Evolutionary conservation across 176 grass and related monocot species (phyloP).

Genomic region (sorghum (Sorghum bicolor)): Sorghum_bicolor_NCBIv3 NC_012875.2:38191001-38191500

Average conservation of each 20-base stretch:
- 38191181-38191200: constrained; percentile 69
- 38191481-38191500: too few relatives aligned
- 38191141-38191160: constrained; percentile 60
- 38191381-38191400: too few relatives aligned
- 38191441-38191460: too few relatives aligned
- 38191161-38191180: constrained; percentile 55
- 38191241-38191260: constrained; percentile 32
- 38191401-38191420: too few relatives aligned
- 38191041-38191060: background rate
- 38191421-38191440: too few relatives aligned
- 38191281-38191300: background rate
- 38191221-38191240: constrained; percentile 74
- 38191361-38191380: too few relatives aligned
- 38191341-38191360: too few relatives aligned
- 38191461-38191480: too few relatives aligned
- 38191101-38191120: background rate
- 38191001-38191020: background rate
- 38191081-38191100: background rate
- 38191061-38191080: background rate
- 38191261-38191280: constrained; percentile 35
- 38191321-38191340: background rate
- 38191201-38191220: constrained; percentile 90
- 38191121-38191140: background rate
- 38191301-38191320: constrained; percentile 19
- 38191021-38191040: background rate